Percentiles rank a stretch among this genome's conserved stretches.
Evolutionary conservation across 1,139 yeast species (phyloP).

Genomic region (Pichia sp.): DNA sequence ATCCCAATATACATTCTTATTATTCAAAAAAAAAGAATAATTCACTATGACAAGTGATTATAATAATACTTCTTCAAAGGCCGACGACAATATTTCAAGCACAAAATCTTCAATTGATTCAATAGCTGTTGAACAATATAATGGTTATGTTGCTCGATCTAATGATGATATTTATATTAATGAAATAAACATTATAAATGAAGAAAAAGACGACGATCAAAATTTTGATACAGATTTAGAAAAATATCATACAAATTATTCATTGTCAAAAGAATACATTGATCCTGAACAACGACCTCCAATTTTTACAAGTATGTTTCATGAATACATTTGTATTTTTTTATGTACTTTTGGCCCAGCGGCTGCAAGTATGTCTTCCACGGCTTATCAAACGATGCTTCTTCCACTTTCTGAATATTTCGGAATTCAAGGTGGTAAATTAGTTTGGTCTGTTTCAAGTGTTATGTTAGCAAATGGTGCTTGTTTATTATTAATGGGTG

Average conservation of each 20-base stretch:
- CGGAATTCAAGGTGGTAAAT: constrained; percentile 32
- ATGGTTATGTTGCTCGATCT: no score
- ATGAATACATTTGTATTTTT: constrained; percentile 29
- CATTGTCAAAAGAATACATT: constrained; percentile 8
- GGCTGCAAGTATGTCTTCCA: constrained; percentile 33
- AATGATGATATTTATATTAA: no score
- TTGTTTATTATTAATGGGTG: constrained; percentile 37
- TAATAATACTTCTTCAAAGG: no score
- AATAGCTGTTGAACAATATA: no score
- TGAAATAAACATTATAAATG: background rate
- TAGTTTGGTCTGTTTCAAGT: constrained; percentile 39
- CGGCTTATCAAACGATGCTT: constrained; percentile 33
- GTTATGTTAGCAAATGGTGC: constrained; percentile 39
- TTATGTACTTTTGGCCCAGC: constrained; percentile 36
- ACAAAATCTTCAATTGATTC: background rate
- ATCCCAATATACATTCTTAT: no score
- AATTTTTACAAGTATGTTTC: constrained; percentile 23
- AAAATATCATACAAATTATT: constrained; percentile 11
- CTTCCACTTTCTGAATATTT: constrained; percentile 32
- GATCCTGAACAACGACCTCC: constrained; percentile 31
- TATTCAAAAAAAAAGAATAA: no score
- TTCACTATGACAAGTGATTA: no score
- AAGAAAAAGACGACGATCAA: background rate
- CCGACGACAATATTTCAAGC: no score
- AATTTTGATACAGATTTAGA: constrained; percentile 7